phyloP scores from a whole-genome alignment of 2,329 filamentous ascomycete genomes.

The Biscogniauxia sp. region DNA sequence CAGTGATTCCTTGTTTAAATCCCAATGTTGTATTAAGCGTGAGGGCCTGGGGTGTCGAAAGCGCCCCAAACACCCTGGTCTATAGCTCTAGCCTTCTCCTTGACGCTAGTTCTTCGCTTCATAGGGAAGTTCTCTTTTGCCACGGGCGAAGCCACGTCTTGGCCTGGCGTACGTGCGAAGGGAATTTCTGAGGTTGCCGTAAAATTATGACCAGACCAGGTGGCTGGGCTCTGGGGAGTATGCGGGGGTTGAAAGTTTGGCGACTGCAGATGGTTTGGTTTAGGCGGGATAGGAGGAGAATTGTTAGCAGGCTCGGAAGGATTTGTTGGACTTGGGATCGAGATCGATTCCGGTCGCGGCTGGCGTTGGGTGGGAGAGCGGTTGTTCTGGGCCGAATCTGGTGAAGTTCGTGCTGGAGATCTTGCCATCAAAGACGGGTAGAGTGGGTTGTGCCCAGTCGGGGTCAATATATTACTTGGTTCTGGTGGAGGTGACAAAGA shows the following conservation, averaged over 20 bases:
- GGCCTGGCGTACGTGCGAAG: slow-evolving; percentile 11
- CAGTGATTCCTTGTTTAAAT: background rate
- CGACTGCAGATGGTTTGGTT: background rate
- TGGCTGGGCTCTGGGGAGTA: slow-evolving; percentile 8
- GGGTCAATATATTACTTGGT: background rate
- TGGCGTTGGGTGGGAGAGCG: background rate
- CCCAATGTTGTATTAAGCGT: background rate
- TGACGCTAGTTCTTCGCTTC: slow-evolving; percentile 2
- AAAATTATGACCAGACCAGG: slow-evolving; percentile 12
- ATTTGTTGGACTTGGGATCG: background rate
- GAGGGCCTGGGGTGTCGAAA: slow-evolving; percentile 11
- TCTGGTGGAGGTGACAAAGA: background rate
- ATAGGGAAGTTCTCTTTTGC: slow-evolving; percentile 3
- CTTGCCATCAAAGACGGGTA: background rate
- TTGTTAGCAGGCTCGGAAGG: background rate
- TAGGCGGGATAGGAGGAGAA: background rate
- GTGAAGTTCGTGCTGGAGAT: background rate
- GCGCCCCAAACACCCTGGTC: slow-evolving; percentile 9
- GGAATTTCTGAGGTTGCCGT: slow-evolving; percentile 20
- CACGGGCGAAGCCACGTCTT: slow-evolving; percentile 4
- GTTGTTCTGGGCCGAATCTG: background rate
- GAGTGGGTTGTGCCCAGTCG: background rate
- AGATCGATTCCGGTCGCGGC: background rate
- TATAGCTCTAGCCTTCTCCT: slow-evolving; percentile 2
- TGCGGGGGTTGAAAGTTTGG: background rate